A percentile compares a stretch with the other conserved stretches of the same genome.
Evolutionary conservation across 2,329 filamentous ascomycete species (phyloP).

Genomic region (Tricladium varicosporioides): DNA sequence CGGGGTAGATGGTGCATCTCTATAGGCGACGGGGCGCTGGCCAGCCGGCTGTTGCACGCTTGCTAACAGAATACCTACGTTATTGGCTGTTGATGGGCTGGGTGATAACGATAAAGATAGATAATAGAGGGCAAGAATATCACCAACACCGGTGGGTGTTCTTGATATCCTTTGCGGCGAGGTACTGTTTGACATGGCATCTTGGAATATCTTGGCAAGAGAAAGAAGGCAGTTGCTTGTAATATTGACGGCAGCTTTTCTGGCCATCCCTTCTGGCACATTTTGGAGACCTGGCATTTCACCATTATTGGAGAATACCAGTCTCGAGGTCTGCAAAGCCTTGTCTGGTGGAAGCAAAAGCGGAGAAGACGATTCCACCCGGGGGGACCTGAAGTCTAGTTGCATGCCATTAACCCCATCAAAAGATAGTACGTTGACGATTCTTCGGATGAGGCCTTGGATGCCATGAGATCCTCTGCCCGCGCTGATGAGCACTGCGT

Average conservation of each 20-base stretch:
- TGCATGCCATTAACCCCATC: slow-evolving; percentile 39
- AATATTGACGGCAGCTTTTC: slow-evolving; percentile 81
- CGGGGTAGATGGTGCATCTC: slow-evolving; percentile 37
- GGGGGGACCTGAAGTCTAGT: slow-evolving; percentile 18
- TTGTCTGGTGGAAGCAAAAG: slow-evolving; percentile 80
- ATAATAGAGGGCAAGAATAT: slow-evolving; percentile 94
- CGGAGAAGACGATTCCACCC: slow-evolving; percentile 40
- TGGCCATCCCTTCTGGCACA: slow-evolving; percentile 67
- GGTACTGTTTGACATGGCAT: slow-evolving; percentile 73
- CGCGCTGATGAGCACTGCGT: slow-evolving; percentile 85
- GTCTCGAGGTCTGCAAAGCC: slow-evolving; percentile 76
- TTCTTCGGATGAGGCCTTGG: slow-evolving; percentile 72
- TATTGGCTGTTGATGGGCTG: slow-evolving; percentile 96
- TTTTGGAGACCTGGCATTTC: slow-evolving; percentile 77
- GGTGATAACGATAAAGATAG: slow-evolving; percentile 90
- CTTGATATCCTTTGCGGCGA: slow-evolving; percentile 48
- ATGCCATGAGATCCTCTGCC: slow-evolving; percentile 70
- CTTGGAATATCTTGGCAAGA: slow-evolving; percentile 95
- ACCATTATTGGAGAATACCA: slow-evolving; percentile 76
- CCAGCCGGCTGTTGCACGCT: slow-evolving; percentile 73
- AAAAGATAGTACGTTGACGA: slow-evolving; percentile 67
- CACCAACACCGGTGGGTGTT: slow-evolving; percentile 74
- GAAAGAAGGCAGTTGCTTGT: slow-evolving; percentile 95
- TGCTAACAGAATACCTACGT: slow-evolving; percentile 94
- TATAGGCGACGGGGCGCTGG: slow-evolving; percentile 33